Evolutionary conservation across 768 basidiomycete species (phyloP).

Genomic region (Ephemerocybe angulata): DNA sequence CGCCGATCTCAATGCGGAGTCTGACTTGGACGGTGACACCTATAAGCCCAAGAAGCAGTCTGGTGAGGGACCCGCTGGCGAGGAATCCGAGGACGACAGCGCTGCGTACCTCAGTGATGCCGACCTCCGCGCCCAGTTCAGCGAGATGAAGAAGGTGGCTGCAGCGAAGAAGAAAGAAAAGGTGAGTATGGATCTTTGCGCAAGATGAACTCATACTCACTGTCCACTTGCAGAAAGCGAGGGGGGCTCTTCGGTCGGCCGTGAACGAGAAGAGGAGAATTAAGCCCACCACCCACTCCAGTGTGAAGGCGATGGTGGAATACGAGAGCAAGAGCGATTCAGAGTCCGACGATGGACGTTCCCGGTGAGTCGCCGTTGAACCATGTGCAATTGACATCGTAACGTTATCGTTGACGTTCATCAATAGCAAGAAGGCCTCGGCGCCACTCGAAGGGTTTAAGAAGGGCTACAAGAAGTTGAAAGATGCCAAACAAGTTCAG

Average conservation of each 20-base stretch:
- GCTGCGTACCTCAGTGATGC: not conserved
- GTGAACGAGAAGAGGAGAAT: not conserved
- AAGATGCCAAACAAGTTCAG: too few species aligned
- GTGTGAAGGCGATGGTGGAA: not conserved
- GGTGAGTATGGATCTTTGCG: not conserved
- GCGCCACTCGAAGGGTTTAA: too few species aligned
- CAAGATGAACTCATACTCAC: not conserved
- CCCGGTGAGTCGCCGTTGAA: not conserved
- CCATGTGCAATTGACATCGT: too few species aligned
- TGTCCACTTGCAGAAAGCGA: not conserved
- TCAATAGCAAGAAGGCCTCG: too few species aligned
- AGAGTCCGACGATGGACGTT: not conserved
- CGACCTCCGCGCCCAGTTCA: not conserved
- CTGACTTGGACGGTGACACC: too few species aligned
- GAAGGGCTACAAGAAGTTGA: too few species aligned
- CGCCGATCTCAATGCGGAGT: too few species aligned
- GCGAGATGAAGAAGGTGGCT: not conserved
- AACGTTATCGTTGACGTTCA: too few species aligned
- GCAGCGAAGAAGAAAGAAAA: not conserved
- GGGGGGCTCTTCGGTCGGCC: not conserved
- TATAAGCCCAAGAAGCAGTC: too few species aligned
- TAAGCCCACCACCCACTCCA: not conserved
- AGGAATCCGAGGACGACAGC: not conserved
- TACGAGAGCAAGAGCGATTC: not conserved
- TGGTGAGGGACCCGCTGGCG: too few species aligned